phyloP scores from a whole-genome alignment of 1,284 basidiomycete species.

The Takashimella koratensis region DNA sequence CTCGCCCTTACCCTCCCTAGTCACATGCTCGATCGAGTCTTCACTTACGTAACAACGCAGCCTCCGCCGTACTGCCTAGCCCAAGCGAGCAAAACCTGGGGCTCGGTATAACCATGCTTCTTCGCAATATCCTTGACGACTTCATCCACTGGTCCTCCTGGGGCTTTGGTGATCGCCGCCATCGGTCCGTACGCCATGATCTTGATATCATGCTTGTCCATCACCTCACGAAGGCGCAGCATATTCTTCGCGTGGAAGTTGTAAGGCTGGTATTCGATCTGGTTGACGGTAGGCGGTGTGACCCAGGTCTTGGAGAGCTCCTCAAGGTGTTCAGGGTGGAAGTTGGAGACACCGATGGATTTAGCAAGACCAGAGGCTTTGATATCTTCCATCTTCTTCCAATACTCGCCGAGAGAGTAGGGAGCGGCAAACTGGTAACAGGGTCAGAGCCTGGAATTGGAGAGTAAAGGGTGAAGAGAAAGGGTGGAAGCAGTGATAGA shows the following conservation, averaged over 20 bases:
- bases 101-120: slow-evolving; percentile 25
- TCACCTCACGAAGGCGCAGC: slow-evolving; percentile 56
- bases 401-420: slow-evolving; percentile 45
- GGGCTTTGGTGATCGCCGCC: slow-evolving; percentile 49
- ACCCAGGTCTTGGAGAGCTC: slow-evolving; percentile 58
- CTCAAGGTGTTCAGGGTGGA: slow-evolving; percentile 62
- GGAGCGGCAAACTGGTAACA: slow-evolving; percentile 45
- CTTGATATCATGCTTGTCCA: slow-evolving; percentile 61
- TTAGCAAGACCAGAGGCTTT: slow-evolving; percentile 65
- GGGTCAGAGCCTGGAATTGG: background rate
- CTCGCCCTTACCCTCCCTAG: background rate
- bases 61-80: slow-evolving; percentile 37
- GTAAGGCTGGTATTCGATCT: slow-evolving; percentile 81
- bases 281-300: slow-evolving; percentile 69
- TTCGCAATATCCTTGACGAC: slow-evolving; percentile 56
- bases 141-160: slow-evolving; percentile 58
- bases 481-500: background rate
- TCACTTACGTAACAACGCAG: slow-evolving; percentile 60
- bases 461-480: too few relatives aligned
- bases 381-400: slow-evolving; percentile 68
- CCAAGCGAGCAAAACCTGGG: slow-evolving; percentile 46
- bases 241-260: slow-evolving; percentile 58
- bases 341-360: slow-evolving; percentile 83
- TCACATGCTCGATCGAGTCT: background rate
- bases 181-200: slow-evolving; percentile 62